These are phyloP conservation scores for Scenedesmus sp. DNA, from an alignment of 163 green algal genomes.

Conservation along the genomic window DNA sequence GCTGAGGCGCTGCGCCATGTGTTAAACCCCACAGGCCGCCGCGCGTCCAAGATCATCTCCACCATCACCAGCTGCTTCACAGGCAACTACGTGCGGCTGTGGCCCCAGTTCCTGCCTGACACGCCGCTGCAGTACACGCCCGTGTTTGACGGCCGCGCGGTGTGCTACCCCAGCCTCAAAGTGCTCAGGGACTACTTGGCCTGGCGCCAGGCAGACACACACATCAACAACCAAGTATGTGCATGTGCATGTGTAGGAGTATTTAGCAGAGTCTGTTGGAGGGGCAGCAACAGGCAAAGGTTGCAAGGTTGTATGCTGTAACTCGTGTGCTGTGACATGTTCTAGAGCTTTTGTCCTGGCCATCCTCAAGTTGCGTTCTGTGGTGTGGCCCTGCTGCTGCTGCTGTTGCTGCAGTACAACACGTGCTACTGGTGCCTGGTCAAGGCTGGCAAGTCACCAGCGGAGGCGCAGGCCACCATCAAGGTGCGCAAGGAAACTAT, in stretches of 20 bases:
- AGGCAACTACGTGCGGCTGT: constrained; percentile 86
- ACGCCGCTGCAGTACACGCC: constrained; percentile 73
- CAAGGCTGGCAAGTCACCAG: constrained; percentile 70
- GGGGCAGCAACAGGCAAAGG: not conserved
- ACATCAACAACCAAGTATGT: constrained; percentile 95
- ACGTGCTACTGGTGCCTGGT: constrained; percentile 96
- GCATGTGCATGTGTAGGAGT: too few species aligned
- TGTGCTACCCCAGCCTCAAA: constrained; percentile 86
- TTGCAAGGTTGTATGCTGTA: not conserved
- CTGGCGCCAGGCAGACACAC: constrained; percentile 96
- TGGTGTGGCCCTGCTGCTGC: too few species aligned
- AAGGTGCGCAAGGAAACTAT: too few species aligned
- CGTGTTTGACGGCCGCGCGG: constrained; percentile 91
- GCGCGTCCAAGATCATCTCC: constrained; percentile 90
- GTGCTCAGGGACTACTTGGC: constrained; percentile 92
- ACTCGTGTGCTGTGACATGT: too few species aligned
- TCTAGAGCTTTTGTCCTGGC: not conserved
- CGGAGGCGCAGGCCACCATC: constrained; percentile 81
- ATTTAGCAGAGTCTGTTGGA: too few species aligned
- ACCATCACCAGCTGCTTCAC: constrained; percentile 91
- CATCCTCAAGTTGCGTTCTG: too few species aligned
- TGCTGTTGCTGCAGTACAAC: constrained; percentile 88
- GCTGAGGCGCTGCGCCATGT: too few species aligned
- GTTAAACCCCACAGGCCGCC: constrained; percentile 66
- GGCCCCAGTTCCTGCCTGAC: constrained; percentile 73